Base-by-base conservation (phyloP, 306 rosid species). In the Phaseolus lunatus region DNA sequence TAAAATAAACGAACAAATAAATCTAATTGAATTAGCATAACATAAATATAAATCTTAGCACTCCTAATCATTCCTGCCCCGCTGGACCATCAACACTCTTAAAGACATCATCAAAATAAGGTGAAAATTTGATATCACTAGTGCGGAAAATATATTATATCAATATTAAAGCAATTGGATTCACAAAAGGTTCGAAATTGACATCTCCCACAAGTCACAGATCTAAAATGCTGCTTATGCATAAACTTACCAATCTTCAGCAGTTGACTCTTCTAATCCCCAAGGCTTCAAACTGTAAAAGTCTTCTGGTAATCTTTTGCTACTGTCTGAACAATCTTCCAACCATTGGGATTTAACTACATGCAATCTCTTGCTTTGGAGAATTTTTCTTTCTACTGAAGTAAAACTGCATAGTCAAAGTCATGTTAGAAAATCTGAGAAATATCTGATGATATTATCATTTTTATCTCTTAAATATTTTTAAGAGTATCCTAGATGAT, bases 311-410 rank as follows among this genome's bases (percentile, higher is more conserved):
- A 95, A 66, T 81, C 92, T 90, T 64, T 47, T 79, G 79, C 84
- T 75, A 66, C 85, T 84, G 73, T 78, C 86, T 77, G 83, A 57
- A 81, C 86, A 90, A 77, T 92, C 98, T 80, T 92, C 97, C 68
- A 92, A 81, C 98, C 98, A 94, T 79, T 85, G 94, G 59, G 91
- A 86, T 81, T 81, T 76, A 75, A 94, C 90, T 19, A 92, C 45
- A 75, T 89, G 90, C 85, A 92, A 67, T 83, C 76, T 83, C 83
- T 84, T 85, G 72, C 84, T 88, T 68, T 45, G 53, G 33, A 90
- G 83, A 78, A 77, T 13, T 75, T 75, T 74, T 74, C 88, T 88
- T 68, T 89, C 96, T 12, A 57, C 59, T 49, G 83, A 82, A 71
- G 77, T 78, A 75, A 91, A 89, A 81, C 97, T 94, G 86, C 65